Evolutionary conservation across 1,139 yeast species (phyloP).

Genomic region (Keqinozyma sinolaborantium): DNA sequence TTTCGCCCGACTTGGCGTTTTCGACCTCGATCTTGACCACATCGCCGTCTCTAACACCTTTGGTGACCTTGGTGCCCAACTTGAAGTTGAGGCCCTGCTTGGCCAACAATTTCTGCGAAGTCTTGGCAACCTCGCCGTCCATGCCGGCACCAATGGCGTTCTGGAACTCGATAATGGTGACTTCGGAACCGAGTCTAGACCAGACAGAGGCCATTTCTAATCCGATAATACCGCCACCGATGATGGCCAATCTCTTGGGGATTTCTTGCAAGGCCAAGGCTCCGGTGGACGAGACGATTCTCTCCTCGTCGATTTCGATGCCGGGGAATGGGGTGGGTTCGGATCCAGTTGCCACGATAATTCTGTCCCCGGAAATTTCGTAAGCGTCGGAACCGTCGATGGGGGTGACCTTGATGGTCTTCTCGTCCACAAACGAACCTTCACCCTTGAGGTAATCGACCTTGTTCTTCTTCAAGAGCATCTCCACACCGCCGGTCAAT

Average conservation of each 20-base stretch:
- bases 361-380: slow-evolving; percentile 72
- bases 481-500: slow-evolving; percentile 90
- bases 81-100: slow-evolving; percentile 96
- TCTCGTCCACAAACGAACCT: slow-evolving; percentile 84
- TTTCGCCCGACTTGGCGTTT: slow-evolving; percentile 82
- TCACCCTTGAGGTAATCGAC: slow-evolving; percentile 92
- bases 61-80: slow-evolving; percentile 85
- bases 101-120: slow-evolving; percentile 81
- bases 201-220: slow-evolving; percentile 99
- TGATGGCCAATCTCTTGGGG: slow-evolving; percentile 88
- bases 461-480: slow-evolving; percentile 92
- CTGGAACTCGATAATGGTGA: slow-evolving; percentile 90
- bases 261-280: slow-evolving; percentile 79
- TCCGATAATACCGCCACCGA: slow-evolving; percentile 99
- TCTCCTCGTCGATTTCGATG: slow-evolving; percentile 91
- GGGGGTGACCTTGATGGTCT: slow-evolving; percentile 76
- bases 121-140: slow-evolving; percentile 94
- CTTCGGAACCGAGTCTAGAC: slow-evolving; percentile 93
- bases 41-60: slow-evolving; percentile 87
- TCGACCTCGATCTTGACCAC: slow-evolving; percentile 84
- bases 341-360: slow-evolving; percentile 97
- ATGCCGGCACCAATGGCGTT: slow-evolving; percentile 89
- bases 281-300: slow-evolving; percentile 96
- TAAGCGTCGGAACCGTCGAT: slow-evolving; percentile 74
- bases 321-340: slow-evolving; percentile 99